Conservation (phyloP, 192 early-diverging fungal species). For the Coemansia sp. region DNA sequence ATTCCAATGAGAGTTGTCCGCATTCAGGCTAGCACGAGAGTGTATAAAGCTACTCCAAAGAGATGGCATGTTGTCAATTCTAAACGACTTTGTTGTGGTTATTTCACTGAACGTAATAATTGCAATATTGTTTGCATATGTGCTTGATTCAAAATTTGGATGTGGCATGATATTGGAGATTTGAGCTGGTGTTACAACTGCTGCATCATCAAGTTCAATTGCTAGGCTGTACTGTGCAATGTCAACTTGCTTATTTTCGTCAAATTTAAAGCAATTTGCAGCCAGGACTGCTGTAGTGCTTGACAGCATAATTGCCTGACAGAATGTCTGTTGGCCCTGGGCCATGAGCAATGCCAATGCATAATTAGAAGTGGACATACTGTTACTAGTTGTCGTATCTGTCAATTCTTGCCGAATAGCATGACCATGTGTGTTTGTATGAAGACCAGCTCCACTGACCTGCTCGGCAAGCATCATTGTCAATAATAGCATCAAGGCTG, state of each 20-base stretch:
- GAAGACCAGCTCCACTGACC: not conserved
- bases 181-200: not conserved
- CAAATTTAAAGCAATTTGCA: slow-evolving; percentile 14
- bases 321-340: slow-evolving; percentile 9
- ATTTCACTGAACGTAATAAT: not conserved
- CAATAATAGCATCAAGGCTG: not conserved
- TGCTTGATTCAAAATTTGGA: slow-evolving; percentile 14
- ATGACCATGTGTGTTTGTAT: not conserved
- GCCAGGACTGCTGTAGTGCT: slow-evolving; percentile 5
- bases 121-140: slow-evolving; percentile 32
- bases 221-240: slow-evolving; percentile 3
- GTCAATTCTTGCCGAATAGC: not conserved
- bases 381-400: not conserved
- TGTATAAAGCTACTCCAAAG: slow-evolving; percentile 5
- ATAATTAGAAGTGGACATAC: not conserved
- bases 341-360: not conserved
- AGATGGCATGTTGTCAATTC: slow-evolving; percentile 9
- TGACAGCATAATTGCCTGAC: slow-evolving; percentile 5
- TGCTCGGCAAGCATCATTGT: not conserved
- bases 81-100: not conserved
- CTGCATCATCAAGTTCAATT: not conserved
- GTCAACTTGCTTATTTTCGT: not conserved
- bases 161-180: slow-evolving; percentile 10
- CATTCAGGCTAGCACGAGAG: slow-evolving; percentile 3
- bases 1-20: slow-evolving; percentile 6